Percentiles rank a stretch among this genome's conserved stretches.
Conservation (phyloP, 2,329 filamentous ascomycete genomes). For the Dactylellina haptotyla region DNA sequence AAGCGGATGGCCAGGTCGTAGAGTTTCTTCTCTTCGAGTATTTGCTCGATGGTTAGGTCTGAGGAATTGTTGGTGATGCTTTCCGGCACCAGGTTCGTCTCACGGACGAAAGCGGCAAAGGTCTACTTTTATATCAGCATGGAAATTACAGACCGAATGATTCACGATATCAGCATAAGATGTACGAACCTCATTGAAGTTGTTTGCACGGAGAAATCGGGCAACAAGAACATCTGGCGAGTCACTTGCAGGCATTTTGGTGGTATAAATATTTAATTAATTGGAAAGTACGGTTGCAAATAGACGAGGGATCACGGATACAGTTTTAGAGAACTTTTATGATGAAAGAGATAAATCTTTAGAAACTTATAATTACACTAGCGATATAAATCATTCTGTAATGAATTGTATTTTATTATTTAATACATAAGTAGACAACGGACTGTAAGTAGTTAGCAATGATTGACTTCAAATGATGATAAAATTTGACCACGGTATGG, state of each 20-base stretch:
- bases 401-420: too few relatives aligned
- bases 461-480: neutral
- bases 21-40: conserved; percentile 58
- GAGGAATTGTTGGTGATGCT: conserved; percentile 51
- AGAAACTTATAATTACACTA: too few relatives aligned
- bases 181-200: conserved; percentile 61
- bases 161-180: neutral
- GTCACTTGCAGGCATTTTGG: conserved; percentile 57
- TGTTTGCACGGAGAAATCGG: conserved; percentile 61
- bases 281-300: too few relatives aligned
- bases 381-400: too few relatives aligned
- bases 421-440: too few relatives aligned
- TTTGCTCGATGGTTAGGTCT: conserved; percentile 57
- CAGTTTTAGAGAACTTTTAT: too few relatives aligned
- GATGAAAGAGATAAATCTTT: too few relatives aligned
- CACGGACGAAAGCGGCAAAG: conserved; percentile 56
- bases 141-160: neutral
- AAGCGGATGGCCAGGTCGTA: conserved; percentile 57
- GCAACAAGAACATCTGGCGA: conserved; percentile 63
- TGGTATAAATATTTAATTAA: neutral
- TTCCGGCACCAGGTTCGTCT: conserved; percentile 55
- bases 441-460: too few relatives aligned
- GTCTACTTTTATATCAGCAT: conserved; percentile 51
- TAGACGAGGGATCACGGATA: too few relatives aligned
- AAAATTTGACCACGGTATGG: conserved; percentile 65